Evolutionary conservation across 371 early-diverging fungal species (phyloP), one percentile per base, ranked within the genome.

Genomic region (Mucor circinelloides): DNA sequence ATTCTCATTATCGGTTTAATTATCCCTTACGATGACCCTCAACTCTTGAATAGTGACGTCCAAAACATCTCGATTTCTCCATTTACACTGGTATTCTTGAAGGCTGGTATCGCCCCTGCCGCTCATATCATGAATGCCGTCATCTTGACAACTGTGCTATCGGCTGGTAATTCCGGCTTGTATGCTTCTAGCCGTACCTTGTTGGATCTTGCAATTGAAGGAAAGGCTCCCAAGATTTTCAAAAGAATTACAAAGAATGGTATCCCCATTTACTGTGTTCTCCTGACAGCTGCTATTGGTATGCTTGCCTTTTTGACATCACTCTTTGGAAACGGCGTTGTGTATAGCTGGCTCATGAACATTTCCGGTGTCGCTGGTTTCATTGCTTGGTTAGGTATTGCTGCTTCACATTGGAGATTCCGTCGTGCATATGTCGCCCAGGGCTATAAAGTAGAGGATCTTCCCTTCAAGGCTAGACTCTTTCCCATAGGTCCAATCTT

Each of bases 361-460:
- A 71, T 94, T 25, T 83, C 91, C 31, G 90, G 90, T 27, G 81
- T 90, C 21, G 87, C 94, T 1, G 93, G 93, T 27, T 87, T 94
- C 64, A 80, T 92, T 54, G 89, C 92, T 50, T 95, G 95, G 95
- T 34, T 79, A 40, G 76, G 90, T 64, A 95, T 95, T 67, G 84
- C 87, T 1, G 74, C 89, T 32, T 85, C 87, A 34, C 94, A 95
- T 70, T 83, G 87, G 60, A 90, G 94, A 13, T 95, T 95, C 87
- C 90, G 95, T 32, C 82, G 80, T 50, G 94, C 94, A 9, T 90
- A 85, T 70, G 68, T 80, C 34, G 85, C 85, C 13, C 95, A 95
- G 74, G 91, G 91, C 7, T 83, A 83, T 40, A 71, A 76, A 9
- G 73, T 91, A 48, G 71, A 76, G 2, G 91, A 90, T 28, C 77